Evolutionary conservation across 768 basidiomycete genomes (phyloP), one percentile per base, ranked within the genome.

Genomic region (Mycena latifolia): DNA sequence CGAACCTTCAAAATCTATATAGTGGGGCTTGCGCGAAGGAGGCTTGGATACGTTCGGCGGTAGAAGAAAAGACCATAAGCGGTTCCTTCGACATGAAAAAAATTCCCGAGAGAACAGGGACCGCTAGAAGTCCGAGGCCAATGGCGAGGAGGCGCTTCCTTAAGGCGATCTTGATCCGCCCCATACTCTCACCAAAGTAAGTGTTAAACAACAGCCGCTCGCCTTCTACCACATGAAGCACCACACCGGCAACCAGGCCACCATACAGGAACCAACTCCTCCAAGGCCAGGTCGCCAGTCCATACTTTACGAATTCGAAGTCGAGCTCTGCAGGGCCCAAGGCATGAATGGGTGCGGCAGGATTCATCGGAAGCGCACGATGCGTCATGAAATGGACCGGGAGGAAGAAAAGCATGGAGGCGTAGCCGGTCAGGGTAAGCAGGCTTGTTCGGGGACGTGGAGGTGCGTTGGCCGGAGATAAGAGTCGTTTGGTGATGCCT

Each of bases 291-390:
- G 63, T 77, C 18, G 81, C 80, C 41, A 95, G 76, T 3, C 87
- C 92, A 7, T 85, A 82, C 74, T 95, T 94, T 61, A 95, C 92
- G 74, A 90, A 95, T 67, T 94, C 91, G 74, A 86, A 95, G 76
- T 93, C 90, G 39, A 96, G 84, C 71, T 95, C 93, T 0, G 89
- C 82, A 0, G 94, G 93, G 18, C 90, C 87, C 25, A 95, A 80
- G 2, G 82, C 76, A 51, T 78, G 77, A 57, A 93, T 88, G 24
- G 88, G 89, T 2, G 80, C 72, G 10, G 60, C 59, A 2, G 82
- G 77, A 56, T 75, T 75, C 27, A 81, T 80, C 20, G 89, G 93
- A 61, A 81, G 73, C 29, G 86, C 56, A 9, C 94, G 88, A 74
- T 95, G 92, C 0, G 85, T 86, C 55, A 88, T 71, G 77, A 88